phyloP scores from a whole-genome alignment of 129 eudicot species.

The Solidago caesia region DNA sequence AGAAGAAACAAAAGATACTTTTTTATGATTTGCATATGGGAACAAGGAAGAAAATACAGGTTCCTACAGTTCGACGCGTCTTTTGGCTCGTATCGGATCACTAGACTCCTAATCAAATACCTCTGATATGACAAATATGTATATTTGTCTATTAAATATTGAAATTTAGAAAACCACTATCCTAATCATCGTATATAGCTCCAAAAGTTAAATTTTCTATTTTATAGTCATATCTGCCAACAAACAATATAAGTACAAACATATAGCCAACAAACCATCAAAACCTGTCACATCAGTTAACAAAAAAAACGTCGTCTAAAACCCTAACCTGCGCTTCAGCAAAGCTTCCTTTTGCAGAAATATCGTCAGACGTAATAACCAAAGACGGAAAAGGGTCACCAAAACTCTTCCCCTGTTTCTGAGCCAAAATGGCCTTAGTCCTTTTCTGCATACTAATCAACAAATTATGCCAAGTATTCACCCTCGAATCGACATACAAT shows the following conservation, averaged over 20 bases:
- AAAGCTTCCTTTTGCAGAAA: slow-evolving; percentile 80
- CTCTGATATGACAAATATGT: too few species aligned
- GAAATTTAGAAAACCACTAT: background rate
- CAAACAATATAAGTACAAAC: background rate
- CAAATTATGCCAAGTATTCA: slow-evolving; percentile 93
- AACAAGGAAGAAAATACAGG: too few species aligned
- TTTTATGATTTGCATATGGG: too few species aligned
- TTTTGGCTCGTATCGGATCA: too few species aligned
- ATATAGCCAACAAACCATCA: background rate
- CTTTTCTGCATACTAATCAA: slow-evolving; percentile 91
- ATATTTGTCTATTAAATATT: background rate
- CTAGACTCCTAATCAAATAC: too few species aligned
- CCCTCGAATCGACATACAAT: slow-evolving; percentile 56
- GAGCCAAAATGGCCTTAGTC: slow-evolving; percentile 75
- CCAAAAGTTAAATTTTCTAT: slow-evolving; percentile 6
- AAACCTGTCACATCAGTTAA: slow-evolving; percentile 9
- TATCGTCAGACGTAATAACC: slow-evolving; percentile 59
- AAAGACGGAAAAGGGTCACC: slow-evolving; percentile 83
- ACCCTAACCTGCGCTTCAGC: slow-evolving; percentile 88
- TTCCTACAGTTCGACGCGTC: too few species aligned
- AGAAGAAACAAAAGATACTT: too few species aligned
- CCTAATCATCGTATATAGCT: background rate
- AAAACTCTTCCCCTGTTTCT: slow-evolving; percentile 51
- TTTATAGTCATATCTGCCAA: slow-evolving; percentile 2
- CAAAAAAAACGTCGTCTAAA: background rate